A percentile compares a stretch with the other conserved stretches of the same genome.
phyloP scores from a whole-genome alignment of 2,329 filamentous ascomycete genomes.

The Alternaria longipes region DNA sequence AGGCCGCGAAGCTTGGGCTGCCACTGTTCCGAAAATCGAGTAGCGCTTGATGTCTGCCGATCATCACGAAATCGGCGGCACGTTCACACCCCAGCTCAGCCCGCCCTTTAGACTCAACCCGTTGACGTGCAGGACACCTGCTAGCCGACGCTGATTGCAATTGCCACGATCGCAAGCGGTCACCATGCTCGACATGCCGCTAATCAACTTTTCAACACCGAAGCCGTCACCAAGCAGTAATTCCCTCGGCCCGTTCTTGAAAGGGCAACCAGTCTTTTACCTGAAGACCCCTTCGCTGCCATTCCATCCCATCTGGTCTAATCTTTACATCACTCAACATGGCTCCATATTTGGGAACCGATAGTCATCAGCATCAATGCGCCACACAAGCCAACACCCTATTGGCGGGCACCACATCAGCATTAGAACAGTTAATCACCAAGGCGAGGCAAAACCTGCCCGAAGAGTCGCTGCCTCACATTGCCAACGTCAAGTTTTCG shows the following conservation, averaged over 20 bases:
- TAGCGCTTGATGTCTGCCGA: conserved; percentile 19
- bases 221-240: conserved; percentile 22
- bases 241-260: conserved; percentile 14
- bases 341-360: conserved; percentile 41
- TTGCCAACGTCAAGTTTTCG: conserved; percentile 43
- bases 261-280: conserved; percentile 2
- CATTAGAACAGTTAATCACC: conserved; percentile 44
- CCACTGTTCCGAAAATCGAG: conserved; percentile 12
- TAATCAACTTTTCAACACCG: conserved; percentile 23
- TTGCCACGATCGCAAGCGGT: conserved; percentile 23
- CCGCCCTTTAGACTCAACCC: conserved; percentile 16
- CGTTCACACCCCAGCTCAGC: conserved; percentile 7
- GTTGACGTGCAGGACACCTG: conserved; percentile 19
- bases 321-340: conserved; percentile 22
- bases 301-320: conserved; percentile 4
- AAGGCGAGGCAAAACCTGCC: conserved; percentile 48
- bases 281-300: conserved; percentile 10
- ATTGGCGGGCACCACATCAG: conserved; percentile 44
- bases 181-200: conserved; percentile 27
- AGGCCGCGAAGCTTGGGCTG: conserved; percentile 5
- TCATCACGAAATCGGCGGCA: conserved; percentile 11
- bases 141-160: conserved; percentile 23
- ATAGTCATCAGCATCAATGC: conserved; percentile 20
- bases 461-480: conserved; percentile 41
- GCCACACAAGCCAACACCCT: conserved; percentile 36